A percentile compares a stretch with the other conserved stretches of the same genome.
Conservation (phyloP, 176 grass and related monocot species). For the Canna indica region DNA sequence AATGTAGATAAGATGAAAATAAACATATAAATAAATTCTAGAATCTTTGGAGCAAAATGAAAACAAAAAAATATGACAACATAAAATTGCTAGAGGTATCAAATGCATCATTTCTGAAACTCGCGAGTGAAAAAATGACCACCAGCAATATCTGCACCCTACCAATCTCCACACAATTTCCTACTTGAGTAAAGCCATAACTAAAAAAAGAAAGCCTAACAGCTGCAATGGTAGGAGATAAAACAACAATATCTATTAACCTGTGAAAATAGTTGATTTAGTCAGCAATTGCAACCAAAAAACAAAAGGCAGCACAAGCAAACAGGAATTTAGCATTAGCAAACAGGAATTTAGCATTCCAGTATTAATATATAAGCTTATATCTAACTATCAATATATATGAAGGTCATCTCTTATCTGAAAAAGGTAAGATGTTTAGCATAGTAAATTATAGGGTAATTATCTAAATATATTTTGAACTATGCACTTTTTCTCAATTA, state of each 20-base stretch:
- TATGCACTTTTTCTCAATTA: too few species aligned
- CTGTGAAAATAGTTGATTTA: conserved; percentile 34
- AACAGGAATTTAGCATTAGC: too few species aligned
- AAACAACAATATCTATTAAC: conserved; percentile 88
- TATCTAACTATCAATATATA: too few species aligned
- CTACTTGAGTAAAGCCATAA: conserved; percentile 91
- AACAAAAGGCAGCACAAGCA: too few species aligned
- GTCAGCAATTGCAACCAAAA: too few species aligned
- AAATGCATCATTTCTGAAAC: conserved; percentile 20
- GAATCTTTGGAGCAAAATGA: not conserved
- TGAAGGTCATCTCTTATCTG: too few species aligned
- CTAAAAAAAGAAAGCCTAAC: conserved; percentile 93
- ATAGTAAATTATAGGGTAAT: too few species aligned
- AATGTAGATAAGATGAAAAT: conserved; percentile 4
- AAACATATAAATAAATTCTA: not conserved
- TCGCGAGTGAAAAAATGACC: conserved; percentile 89
- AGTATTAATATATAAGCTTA: too few species aligned
- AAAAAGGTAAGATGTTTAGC: too few species aligned
- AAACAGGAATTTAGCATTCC: too few species aligned
- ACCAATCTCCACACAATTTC: conserved; percentile 85
- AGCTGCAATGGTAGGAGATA: conserved; percentile 86
- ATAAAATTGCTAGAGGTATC: not conserved
- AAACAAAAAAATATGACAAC: not conserved
- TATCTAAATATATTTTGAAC: too few species aligned
- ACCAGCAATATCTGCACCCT: conserved; percentile 70